Base-by-base conservation (phyloP, 2,329 filamentous ascomycete genomes). In the Ophidiomyces ophidiicola region DNA sequence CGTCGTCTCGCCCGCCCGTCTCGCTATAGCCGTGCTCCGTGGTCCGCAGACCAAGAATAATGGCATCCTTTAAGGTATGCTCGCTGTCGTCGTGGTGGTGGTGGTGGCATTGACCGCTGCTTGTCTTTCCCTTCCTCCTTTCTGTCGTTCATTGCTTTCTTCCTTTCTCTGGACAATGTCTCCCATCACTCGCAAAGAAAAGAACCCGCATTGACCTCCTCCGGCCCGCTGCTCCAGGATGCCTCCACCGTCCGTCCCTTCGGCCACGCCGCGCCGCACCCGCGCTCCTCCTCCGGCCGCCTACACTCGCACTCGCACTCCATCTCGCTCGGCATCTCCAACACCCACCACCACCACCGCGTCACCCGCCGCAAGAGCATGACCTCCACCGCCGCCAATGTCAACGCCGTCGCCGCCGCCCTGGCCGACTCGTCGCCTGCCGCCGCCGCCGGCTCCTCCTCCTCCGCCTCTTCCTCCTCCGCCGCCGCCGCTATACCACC, bases 351-450 rank as follows among this genome's bases (percentile, higher is more conserved):
- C 62, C 82, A 88, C 51, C 82, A 94, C 62, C 82, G 90, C 51
- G 77, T 96, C 50, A 86, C 83, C 52, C 83, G 88, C 54, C 78
- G 90, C 53, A 96, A 96, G 74, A 94, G 87, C 64, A 86, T 93
- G 57, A 78, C 75, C 57, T 85, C 83, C 45, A 72, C 71, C 33
- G 71, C 74, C 61, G 76, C 81, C 32, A 79, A 82, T 12, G 83
- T 82, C 39, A 42, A 40, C 39, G 44, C 42, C 67, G 61, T 56
- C 36, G 55, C 63, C 25, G 62, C 88, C 46, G 65, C 82, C 45
- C 76, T 76, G 54, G 65, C 64, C 44, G 76, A 80, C 49, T 47
- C 71, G 66, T 63, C 28, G 66, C 63, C 28, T 78, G 81, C 41
- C 65, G 69, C 40, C 12, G 67, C 69, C 52, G 63, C 67, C 21